Evolutionary conservation across 257 asterid species (phyloP).

Genomic region (Dorcoceras hygrometricum): DNA sequence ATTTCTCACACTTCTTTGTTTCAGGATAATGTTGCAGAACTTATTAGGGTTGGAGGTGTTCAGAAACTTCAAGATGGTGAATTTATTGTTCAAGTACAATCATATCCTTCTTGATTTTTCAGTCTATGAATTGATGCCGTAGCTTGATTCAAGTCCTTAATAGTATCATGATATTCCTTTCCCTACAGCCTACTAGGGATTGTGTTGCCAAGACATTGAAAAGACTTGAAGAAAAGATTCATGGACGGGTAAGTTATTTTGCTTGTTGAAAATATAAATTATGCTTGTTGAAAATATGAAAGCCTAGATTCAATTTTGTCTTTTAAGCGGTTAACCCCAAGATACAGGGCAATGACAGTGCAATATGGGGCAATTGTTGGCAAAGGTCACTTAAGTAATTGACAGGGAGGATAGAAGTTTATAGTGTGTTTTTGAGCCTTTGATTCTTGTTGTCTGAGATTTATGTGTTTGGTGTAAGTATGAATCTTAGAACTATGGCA

Average conservation of each 20-base stretch:
- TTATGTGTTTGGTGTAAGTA: neutral
- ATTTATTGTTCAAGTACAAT: slow-evolving; percentile 81
- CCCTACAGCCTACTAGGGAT: slow-evolving; percentile 95
- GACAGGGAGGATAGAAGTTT: neutral
- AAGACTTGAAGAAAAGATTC: slow-evolving; percentile 95
- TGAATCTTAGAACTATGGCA: slow-evolving; percentile 1
- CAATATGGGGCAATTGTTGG: neutral
- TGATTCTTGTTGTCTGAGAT: neutral
- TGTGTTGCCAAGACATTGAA: slow-evolving; percentile 97
- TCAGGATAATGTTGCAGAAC: slow-evolving; percentile 94
- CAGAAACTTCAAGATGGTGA: slow-evolving; percentile 98
- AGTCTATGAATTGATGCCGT: slow-evolving; percentile 7
- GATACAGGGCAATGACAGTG: neutral
- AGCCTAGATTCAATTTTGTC: neutral
- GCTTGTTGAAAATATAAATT: neutral
- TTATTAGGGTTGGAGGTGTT: slow-evolving; percentile 88
- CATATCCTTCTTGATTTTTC: slow-evolving; percentile 8
- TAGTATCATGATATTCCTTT: slow-evolving; percentile 1
- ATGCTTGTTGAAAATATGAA: slow-evolving; percentile 5
- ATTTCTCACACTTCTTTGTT: slow-evolving; percentile 18
- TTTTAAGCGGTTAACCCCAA: neutral
- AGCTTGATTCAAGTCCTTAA: slow-evolving; percentile 9
- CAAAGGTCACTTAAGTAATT: neutral
- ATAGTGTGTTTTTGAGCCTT: neutral
- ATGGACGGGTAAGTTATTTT: slow-evolving; percentile 79